Conservation (phyloP, 768 basidiomycete species). For the Tephrocybe sp. region DNA sequence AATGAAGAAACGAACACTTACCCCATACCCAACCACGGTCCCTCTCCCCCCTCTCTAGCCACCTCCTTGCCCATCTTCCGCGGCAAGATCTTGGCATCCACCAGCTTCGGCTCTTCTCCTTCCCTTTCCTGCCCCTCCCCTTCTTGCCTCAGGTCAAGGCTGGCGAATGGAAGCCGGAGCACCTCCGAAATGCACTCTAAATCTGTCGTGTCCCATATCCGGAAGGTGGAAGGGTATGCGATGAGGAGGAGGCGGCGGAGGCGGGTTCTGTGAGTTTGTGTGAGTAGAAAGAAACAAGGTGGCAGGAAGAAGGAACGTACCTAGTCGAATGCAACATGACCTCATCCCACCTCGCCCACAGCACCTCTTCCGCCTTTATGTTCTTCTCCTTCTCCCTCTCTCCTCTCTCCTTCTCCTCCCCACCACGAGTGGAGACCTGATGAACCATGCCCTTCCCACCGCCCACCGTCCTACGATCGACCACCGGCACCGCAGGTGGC, state of each 20-base stretch:
- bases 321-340: not conserved
- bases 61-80: too few species aligned
- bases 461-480: too few species aligned
- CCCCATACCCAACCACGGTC: too few species aligned
- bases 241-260: conserved; percentile 23
- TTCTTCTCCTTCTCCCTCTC: too few species aligned
- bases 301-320: not conserved
- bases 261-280: not conserved
- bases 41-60: too few species aligned
- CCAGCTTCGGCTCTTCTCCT: conserved; percentile 11
- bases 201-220: conserved; percentile 64
- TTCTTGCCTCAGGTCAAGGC: not conserved
- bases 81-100: conserved; percentile 45
- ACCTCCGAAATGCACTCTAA: conserved; percentile 46
- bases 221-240: conserved; percentile 48
- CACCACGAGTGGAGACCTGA: not conserved
- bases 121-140: not conserved
- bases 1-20: too few species aligned
- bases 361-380: too few species aligned
- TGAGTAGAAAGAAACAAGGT: not conserved
- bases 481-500: conserved; percentile 8
- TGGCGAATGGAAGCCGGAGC: conserved; percentile 38
- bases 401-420: not conserved
- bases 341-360: conserved; percentile 8
- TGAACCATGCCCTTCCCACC: not conserved